These are phyloP conservation scores for Penicillium sp. DNA, from an alignment of 2,329 filamentous ascomycete genomes.

Conservation along the genomic window DNA sequence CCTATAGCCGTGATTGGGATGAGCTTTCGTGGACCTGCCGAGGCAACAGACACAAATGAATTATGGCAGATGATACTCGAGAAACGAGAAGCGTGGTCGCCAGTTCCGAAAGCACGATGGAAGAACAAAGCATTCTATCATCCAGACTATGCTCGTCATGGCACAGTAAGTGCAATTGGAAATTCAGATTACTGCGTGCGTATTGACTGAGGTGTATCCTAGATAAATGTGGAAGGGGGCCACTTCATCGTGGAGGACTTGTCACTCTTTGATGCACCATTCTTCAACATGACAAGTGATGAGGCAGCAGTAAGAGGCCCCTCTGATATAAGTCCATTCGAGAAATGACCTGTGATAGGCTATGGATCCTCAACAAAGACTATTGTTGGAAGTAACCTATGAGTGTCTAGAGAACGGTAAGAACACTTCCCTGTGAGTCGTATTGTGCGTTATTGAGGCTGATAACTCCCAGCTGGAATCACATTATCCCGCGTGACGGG, in stretches of 20 bases:
- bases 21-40: conserved; percentile 27
- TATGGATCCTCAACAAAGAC: conserved; percentile 35
- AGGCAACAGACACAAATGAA: conserved; percentile 21
- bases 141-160: conserved; percentile 26
- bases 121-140: conserved; percentile 29
- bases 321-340: neutral
- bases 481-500: conserved; percentile 27
- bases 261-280: conserved; percentile 34
- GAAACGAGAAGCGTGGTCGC: conserved; percentile 22
- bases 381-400: conserved; percentile 33
- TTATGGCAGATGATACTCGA: conserved; percentile 27
- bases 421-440: neutral
- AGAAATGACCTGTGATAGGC: conserved; percentile 8
- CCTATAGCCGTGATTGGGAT: conserved; percentile 32
- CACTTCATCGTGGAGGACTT: conserved; percentile 31
- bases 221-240: conserved; percentile 30
- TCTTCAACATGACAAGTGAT: conserved; percentile 37
- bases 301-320: conserved; percentile 29
- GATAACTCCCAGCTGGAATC: conserved; percentile 26
- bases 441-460: neutral
- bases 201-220: neutral
- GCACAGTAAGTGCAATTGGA: conserved; percentile 20
- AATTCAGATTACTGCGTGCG: too few species aligned
- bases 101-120: conserved; percentile 23
- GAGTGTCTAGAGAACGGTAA: conserved; percentile 34